These are phyloP conservation scores for Malassezia psittaci DNA, from an alignment of 1,284 basidiomycete species.

Conservation along the genomic window DNA sequence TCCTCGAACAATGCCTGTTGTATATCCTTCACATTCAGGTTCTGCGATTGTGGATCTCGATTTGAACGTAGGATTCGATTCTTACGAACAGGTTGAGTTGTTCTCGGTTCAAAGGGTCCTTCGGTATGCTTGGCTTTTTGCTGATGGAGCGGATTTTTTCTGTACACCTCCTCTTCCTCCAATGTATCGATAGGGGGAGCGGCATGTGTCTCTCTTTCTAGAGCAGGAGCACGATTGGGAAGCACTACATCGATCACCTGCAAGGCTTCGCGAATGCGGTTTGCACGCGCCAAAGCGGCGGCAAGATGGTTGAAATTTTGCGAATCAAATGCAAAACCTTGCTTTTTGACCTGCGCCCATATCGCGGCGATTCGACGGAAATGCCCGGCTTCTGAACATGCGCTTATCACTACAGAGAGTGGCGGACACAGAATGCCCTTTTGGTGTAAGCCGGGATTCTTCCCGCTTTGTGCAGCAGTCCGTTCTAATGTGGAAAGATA, in stretches of 20 bases:
- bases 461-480: neutral
- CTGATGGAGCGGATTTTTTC: slow-evolving; percentile 9
- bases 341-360: slow-evolving; percentile 60
- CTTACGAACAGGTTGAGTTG: neutral
- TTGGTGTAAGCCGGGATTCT: slow-evolving; percentile 3
- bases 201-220: neutral
- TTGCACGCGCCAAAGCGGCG: slow-evolving; percentile 65
- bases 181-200: neutral
- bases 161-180: neutral
- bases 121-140: neutral
- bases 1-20: neutral
- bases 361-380: slow-evolving; percentile 60
- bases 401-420: slow-evolving; percentile 72
- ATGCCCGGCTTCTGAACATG: slow-evolving; percentile 49
- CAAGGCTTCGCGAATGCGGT: slow-evolving; percentile 69
- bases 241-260: slow-evolving; percentile 71
- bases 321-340: slow-evolving; percentile 74
- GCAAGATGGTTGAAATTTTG: slow-evolving; percentile 86
- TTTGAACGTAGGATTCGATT: neutral
- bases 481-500: slow-evolving; percentile 52
- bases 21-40: neutral
- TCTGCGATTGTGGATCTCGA: neutral
- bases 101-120: neutral
- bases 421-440: slow-evolving; percentile 64
- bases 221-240: slow-evolving; percentile 10